These are phyloP conservation scores for Trametes punicea DNA, from an alignment of 768 basidiomycete genomes.

Conservation along the genomic window DNA sequence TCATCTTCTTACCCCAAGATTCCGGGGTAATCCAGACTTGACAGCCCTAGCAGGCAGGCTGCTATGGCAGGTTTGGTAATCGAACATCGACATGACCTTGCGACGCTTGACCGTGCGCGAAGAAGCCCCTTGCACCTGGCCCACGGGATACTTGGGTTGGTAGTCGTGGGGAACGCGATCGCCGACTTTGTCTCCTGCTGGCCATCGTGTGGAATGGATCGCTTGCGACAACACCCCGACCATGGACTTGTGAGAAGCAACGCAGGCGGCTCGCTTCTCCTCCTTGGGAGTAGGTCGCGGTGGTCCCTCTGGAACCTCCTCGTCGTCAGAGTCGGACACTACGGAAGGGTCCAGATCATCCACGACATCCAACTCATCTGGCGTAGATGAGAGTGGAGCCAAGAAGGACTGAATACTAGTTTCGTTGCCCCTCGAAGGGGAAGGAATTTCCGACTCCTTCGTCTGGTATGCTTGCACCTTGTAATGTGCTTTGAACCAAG, in stretches of 20 bases:
- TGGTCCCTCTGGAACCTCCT: too few species aligned
- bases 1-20: too few species aligned
- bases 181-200: neutral
- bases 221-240: neutral
- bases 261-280: neutral
- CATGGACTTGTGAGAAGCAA: neutral
- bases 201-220: neutral
- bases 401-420: too few species aligned
- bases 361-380: too few species aligned
- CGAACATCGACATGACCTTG: neutral
- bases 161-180: neutral
- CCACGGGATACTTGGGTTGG: neutral
- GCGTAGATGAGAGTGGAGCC: too few species aligned
- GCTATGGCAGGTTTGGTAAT: neutral
- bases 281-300: too few species aligned
- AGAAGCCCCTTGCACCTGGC: neutral
- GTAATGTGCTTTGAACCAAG: neutral
- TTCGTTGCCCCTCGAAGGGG: neutral
- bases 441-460: neutral
- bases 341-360: too few species aligned
- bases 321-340: too few species aligned
- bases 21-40: neutral
- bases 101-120: neutral
- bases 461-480: neutral
- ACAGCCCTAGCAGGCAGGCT: neutral